Percentiles rank a stretch among this genome's conserved stretches.
These are phyloP conservation scores for Colletotrichum agaves DNA, from an alignment of 2,329 filamentous ascomycete species.

Conservation along the genomic window DNA sequence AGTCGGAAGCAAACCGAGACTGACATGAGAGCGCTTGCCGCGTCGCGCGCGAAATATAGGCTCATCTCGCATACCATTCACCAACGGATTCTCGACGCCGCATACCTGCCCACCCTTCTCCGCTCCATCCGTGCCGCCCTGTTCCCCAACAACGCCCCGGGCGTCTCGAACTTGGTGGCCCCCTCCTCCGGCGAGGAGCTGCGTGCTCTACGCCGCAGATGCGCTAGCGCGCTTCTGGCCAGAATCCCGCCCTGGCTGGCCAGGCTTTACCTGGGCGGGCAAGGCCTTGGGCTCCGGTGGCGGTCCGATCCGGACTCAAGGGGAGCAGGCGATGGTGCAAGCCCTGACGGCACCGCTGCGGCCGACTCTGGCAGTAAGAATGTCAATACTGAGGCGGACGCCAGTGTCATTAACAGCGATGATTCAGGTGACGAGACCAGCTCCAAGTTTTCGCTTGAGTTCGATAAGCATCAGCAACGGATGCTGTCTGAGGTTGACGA, in stretches of 20 bases:
- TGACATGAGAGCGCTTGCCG: conserved; percentile 36
- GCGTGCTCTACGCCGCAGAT: conserved; percentile 71
- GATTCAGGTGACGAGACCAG: conserved; percentile 39
- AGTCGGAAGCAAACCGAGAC: conserved; percentile 34
- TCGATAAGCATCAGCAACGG: conserved; percentile 55
- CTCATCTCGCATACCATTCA: conserved; percentile 68
- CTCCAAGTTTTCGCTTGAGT: conserved; percentile 36
- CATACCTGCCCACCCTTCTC: conserved; percentile 73
- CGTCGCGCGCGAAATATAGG: conserved; percentile 51
- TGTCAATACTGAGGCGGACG: conserved; percentile 41
- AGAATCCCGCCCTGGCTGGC: conserved; percentile 59
- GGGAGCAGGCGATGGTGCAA: conserved; percentile 12
- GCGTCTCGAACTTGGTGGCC: conserved; percentile 69
- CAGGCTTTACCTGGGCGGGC: conserved; percentile 62
- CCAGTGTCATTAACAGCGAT: conserved; percentile 33
- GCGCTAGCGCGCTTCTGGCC: conserved; percentile 68
- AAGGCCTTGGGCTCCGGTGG: conserved; percentile 45
- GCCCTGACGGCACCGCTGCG: background rate
- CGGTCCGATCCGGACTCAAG: conserved; percentile 39
- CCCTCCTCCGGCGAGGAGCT: conserved; percentile 70
- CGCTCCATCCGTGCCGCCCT: conserved; percentile 79
- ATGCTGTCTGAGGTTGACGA: conserved; percentile 70
- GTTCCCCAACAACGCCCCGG: conserved; percentile 86
- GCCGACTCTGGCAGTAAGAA: conserved; percentile 12
- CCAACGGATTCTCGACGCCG: conserved; percentile 69